Percentiles rank a stretch among this genome's conserved stretches.
Conservation (phyloP, 2,329 filamentous ascomycete genomes). For the Neospermospora avenae region DNA sequence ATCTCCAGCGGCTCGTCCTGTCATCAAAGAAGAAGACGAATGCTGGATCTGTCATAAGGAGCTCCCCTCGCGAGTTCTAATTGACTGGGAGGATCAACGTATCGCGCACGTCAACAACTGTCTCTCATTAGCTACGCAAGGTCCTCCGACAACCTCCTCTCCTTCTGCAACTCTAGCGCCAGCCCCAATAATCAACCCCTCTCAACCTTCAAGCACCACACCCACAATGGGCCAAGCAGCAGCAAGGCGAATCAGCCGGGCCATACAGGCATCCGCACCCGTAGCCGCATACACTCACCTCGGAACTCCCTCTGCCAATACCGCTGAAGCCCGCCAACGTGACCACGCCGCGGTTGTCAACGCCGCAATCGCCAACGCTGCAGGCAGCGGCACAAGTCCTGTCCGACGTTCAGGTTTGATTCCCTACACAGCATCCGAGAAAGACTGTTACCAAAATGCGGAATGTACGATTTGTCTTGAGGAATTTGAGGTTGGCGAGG, state of each 20-base stretch:
- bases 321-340: conserved; percentile 24
- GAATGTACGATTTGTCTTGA: conserved; percentile 68
- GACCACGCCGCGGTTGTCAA: conserved; percentile 24
- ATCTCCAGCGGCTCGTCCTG: conserved; percentile 30
- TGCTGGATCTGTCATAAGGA: conserved; percentile 75
- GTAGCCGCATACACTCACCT: not conserved
- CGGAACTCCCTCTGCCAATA: conserved; percentile 14
- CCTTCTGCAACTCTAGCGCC: conserved; percentile 10
- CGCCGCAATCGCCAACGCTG: conserved; percentile 12
- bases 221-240: not conserved
- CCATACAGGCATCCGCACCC: not conserved
- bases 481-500: conserved; percentile 58
- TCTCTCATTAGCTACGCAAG: conserved; percentile 37
- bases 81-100: conserved; percentile 52
- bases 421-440: conserved; percentile 61
- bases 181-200: not conserved
- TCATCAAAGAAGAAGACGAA: conserved; percentile 69
- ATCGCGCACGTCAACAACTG: conserved; percentile 58
- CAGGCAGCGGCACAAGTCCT: conserved; percentile 27
- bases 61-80: conserved; percentile 55
- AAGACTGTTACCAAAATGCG: conserved; percentile 64
- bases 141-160: conserved; percentile 12
- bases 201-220: not conserved
- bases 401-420: conserved; percentile 57
- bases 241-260: not conserved